phyloP scores from a whole-genome alignment of 257 asterid genomes.

The Gentiana straminea region DNA sequence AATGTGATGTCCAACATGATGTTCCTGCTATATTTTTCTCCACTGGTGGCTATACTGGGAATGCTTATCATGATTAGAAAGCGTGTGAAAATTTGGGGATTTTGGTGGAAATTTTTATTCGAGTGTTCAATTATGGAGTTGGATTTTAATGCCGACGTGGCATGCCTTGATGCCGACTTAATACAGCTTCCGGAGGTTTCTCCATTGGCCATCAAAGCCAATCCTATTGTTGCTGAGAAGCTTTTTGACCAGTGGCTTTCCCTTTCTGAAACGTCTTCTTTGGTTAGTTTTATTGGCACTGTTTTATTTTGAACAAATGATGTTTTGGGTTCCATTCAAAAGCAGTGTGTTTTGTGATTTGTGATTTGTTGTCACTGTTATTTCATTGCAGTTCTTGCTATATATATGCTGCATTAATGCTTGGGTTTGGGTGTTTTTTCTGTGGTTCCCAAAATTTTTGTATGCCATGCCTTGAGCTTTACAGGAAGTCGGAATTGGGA shows the following conservation, averaged over 20 bases:
- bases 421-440: too few species aligned
- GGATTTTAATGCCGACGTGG: slow-evolving; percentile 74
- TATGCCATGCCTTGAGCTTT: too few species aligned
- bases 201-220: slow-evolving; percentile 53
- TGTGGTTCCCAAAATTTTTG: too few species aligned
- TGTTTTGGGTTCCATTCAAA: neutral
- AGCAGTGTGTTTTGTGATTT: too few species aligned
- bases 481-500: too few species aligned
- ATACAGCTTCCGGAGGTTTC: slow-evolving; percentile 39
- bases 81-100: slow-evolving; percentile 21
- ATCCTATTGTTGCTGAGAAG: slow-evolving; percentile 63
- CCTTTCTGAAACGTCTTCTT: slow-evolving; percentile 58
- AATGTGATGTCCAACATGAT: slow-evolving; percentile 59
- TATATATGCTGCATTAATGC: too few species aligned
- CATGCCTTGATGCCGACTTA: slow-evolving; percentile 70
- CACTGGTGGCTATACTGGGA: slow-evolving; percentile 93
- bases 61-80: slow-evolving; percentile 64
- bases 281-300: slow-evolving; percentile 38
- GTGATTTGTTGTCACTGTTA: too few species aligned
- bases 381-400: too few species aligned
- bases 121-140: neutral
- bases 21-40: slow-evolving; percentile 86
- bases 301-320: neutral
- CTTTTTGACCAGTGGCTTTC: slow-evolving; percentile 96
- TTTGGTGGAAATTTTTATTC: slow-evolving; percentile 19